Conservation (phyloP, 345 rosid genomes). For the Sonneratia alba region DNA sequence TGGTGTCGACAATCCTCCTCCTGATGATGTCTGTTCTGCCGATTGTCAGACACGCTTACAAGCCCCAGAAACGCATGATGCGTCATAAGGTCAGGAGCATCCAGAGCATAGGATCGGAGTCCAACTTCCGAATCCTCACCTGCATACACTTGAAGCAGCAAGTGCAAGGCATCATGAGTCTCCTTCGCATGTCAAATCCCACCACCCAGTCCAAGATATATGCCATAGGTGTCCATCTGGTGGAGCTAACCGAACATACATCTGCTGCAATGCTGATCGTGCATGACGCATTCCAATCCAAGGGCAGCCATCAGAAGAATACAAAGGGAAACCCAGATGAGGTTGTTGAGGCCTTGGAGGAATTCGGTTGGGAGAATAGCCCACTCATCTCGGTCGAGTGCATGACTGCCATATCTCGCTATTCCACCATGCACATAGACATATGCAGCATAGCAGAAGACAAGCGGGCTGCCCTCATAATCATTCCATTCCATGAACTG, state of each 20-base stretch:
- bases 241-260: conserved; percentile 32
- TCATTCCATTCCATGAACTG: conserved; percentile 44
- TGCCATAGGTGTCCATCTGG: conserved; percentile 39
- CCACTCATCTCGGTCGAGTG: conserved; percentile 20
- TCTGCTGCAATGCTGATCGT: conserved; percentile 45
- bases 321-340: conserved; percentile 26
- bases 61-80: conserved; percentile 14
- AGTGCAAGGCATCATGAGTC: conserved; percentile 27
- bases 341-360: conserved; percentile 24
- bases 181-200: conserved; percentile 32
- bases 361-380: conserved; percentile 18
- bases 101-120: conserved; percentile 18
- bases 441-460: conserved; percentile 51
- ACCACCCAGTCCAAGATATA: conserved; percentile 28
- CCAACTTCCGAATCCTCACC: conserved; percentile 28
- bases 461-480: conserved; percentile 33
- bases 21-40: conserved; percentile 44
- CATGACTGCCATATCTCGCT: conserved; percentile 47
- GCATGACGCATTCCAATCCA: conserved; percentile 24
- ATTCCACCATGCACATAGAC: conserved; percentile 50
- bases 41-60: conserved; percentile 16
- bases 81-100: conserved; percentile 30
- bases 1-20: conserved; percentile 21
- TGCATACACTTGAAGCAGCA: conserved; percentile 28
- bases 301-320: conserved; percentile 5